phyloP scores from a whole-genome alignment of 2,329 filamentous ascomycete species.

The Diaporthe sp. region DNA sequence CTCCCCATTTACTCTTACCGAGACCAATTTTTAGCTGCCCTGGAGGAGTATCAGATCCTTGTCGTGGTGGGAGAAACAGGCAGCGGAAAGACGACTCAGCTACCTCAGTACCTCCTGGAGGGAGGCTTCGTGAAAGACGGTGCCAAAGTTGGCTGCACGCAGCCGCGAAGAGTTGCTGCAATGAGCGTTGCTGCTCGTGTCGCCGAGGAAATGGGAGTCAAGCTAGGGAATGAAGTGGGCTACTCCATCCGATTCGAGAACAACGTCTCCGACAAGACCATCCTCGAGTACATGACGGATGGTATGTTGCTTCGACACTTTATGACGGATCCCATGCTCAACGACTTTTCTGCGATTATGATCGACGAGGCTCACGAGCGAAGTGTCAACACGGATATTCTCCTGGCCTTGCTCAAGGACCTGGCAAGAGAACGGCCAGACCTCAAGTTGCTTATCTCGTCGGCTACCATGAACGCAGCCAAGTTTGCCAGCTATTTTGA shows the following conservation, averaged over 20 bases:
- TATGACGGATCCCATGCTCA: slow-evolving; percentile 87
- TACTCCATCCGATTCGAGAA: slow-evolving; percentile 97
- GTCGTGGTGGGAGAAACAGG: slow-evolving; percentile 97
- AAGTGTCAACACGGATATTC: slow-evolving; percentile 90
- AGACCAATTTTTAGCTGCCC: slow-evolving; percentile 86
- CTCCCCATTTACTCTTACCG: slow-evolving; percentile 92
- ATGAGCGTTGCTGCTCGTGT: slow-evolving; percentile 99
- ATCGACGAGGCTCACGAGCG: slow-evolving; percentile 98
- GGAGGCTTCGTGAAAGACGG: slow-evolving; percentile 88
- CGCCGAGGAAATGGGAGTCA: slow-evolving; percentile 91
- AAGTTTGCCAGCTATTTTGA: slow-evolving; percentile 95
- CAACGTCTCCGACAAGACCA: slow-evolving; percentile 89
- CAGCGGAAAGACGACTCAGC: slow-evolving; percentile 94
- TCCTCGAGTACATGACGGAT: slow-evolving; percentile 97
- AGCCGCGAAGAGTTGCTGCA: slow-evolving; percentile 93
- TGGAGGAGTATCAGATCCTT: slow-evolving; percentile 87
- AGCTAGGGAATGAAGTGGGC: slow-evolving; percentile 91
- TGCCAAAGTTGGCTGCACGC: slow-evolving; percentile 91
- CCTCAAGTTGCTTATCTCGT: slow-evolving; percentile 91
- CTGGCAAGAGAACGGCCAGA: slow-evolving; percentile 86
- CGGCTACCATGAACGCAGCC: slow-evolving; percentile 92
- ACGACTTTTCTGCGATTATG: slow-evolving; percentile 89
- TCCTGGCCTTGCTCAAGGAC: slow-evolving; percentile 91
- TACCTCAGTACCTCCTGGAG: slow-evolving; percentile 94
- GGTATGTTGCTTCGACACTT: slow-evolving; percentile 94